phyloP scores from a whole-genome alignment of 139 green algal genomes.

The Chlorella sp. region DNA sequence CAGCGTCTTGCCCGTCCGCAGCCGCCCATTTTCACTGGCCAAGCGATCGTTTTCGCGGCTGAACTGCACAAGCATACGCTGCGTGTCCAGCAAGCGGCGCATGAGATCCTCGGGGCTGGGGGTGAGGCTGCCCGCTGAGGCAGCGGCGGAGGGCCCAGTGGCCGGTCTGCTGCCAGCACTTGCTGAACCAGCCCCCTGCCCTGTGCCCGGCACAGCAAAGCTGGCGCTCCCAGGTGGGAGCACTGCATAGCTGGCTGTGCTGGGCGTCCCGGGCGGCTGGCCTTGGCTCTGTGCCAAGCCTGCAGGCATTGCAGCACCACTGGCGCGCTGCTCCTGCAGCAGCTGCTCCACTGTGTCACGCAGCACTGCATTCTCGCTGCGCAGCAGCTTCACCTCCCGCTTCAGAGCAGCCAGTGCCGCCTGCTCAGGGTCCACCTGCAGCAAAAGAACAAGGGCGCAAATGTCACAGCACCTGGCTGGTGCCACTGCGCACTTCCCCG shows the following conservation, averaged over 20 bases:
- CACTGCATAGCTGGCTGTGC: not conserved
- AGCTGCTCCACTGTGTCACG: slow-evolving; percentile 42
- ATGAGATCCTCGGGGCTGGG: slow-evolving; percentile 1
- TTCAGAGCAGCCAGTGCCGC: slow-evolving; percentile 65
- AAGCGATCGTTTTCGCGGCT: slow-evolving; percentile 74
- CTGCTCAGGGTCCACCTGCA: slow-evolving; percentile 60
- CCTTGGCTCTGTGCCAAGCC: slow-evolving; percentile 40
- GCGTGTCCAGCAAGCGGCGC: slow-evolving; percentile 43
- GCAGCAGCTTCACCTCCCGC: slow-evolving; percentile 83
- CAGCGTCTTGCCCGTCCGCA: slow-evolving; percentile 42
- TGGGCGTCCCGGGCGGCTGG: not conserved
- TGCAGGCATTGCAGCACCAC: too few relatives aligned
- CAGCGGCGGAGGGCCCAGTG: not conserved
- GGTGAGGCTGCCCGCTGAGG: not conserved
- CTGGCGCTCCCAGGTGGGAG: not conserved
- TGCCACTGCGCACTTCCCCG: too few relatives aligned
- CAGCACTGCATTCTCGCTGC: slow-evolving; percentile 66
- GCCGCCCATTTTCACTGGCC: slow-evolving; percentile 65
- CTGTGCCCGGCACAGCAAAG: not conserved
- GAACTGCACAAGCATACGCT: slow-evolving; percentile 54
- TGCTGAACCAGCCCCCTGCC: not conserved
- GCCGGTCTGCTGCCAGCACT: not conserved
- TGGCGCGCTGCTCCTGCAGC: slow-evolving; percentile 39
- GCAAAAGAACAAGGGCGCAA: too few relatives aligned
- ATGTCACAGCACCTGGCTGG: too few relatives aligned